These are phyloP conservation scores for Arbutus unedo DNA, from an alignment of 148 eudicot genomes.

Conservation along the genomic window DNA sequence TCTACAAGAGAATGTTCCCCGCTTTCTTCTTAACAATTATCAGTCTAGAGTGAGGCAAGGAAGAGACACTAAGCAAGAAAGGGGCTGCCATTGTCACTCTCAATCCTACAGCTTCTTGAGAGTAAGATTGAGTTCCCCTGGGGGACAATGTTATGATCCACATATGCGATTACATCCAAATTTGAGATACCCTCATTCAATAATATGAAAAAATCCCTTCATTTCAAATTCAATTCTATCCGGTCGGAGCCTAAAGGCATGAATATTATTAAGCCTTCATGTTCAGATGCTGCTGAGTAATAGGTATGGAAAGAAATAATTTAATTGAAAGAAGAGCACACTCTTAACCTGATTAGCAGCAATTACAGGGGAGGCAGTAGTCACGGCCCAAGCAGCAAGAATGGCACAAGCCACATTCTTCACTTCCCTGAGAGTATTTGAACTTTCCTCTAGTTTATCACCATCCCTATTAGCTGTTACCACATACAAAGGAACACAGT, in stretches of 20 bases:
- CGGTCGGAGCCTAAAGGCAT: neutral
- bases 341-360: constrained; percentile 71
- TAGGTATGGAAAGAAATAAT: neutral
- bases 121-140: too few relatives aligned
- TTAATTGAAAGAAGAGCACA: neutral
- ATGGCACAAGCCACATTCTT: constrained; percentile 69
- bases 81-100: too few relatives aligned
- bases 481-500: constrained; percentile 14
- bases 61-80: too few relatives aligned
- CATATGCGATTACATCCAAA: neutral
- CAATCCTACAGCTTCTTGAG: too few relatives aligned
- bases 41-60: too few relatives aligned
- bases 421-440: constrained; percentile 42
- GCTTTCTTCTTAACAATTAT: too few relatives aligned
- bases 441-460: constrained; percentile 28
- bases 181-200: neutral
- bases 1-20: too few relatives aligned
- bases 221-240: neutral
- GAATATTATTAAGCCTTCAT: neutral
- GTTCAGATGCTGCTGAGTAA: neutral
- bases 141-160: neutral
- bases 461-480: constrained; percentile 43
- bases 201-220: neutral
- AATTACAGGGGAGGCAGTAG: constrained; percentile 71
- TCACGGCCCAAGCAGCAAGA: constrained; percentile 77